Conservation (phyloP, 164 flowering plant species). For the Vitis labrusca region DNA sequence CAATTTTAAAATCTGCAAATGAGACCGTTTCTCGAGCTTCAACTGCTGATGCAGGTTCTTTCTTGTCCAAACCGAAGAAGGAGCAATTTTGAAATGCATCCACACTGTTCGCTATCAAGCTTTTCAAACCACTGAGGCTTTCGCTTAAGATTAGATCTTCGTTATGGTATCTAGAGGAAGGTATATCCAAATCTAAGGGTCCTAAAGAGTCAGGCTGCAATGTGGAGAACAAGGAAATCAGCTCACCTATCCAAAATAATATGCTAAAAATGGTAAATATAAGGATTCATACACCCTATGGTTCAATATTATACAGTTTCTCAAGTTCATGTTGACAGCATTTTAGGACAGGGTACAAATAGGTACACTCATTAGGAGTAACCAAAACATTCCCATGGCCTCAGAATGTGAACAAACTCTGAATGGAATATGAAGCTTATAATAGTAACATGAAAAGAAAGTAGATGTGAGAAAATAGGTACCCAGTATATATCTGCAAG, state of each 20-base stretch:
- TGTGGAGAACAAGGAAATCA: constrained; percentile 13
- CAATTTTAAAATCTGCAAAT: constrained; percentile 42
- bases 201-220: constrained; percentile 96
- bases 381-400: not conserved
- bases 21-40: constrained; percentile 42
- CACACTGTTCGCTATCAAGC: constrained; percentile 83
- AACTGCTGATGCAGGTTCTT: constrained; percentile 42
- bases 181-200: constrained; percentile 79
- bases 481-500: constrained; percentile 92
- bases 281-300: not conserved
- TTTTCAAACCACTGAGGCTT: constrained; percentile 76
- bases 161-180: constrained; percentile 61
- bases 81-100: constrained; percentile 91
- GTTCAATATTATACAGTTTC: not conserved
- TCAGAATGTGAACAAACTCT: not conserved
- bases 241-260: not conserved
- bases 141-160: constrained; percentile 72
- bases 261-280: not conserved
- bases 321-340: not conserved
- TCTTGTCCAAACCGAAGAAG: constrained; percentile 72
- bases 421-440: not conserved
- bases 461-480: constrained; percentile 15
- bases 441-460: not conserved
- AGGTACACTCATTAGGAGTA: not conserved
- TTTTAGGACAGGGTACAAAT: not conserved